Evolutionary conservation across 164 flowering plant species (phyloP).

Genomic region (Vitis rotundifolia): DNA sequence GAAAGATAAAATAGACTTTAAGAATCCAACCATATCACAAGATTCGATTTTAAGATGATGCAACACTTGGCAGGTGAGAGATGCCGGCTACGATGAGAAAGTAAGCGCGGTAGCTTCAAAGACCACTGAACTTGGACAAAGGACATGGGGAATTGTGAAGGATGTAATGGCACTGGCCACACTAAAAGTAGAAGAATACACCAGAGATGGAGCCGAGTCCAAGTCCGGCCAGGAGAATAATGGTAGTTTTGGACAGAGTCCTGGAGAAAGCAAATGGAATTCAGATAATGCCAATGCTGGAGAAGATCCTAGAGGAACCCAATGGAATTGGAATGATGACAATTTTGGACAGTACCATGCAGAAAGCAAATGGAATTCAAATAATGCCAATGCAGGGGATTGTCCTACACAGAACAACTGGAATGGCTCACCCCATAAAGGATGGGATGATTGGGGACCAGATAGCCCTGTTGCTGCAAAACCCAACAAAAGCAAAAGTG

Average conservation of each 20-base stretch:
- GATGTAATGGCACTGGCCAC: slow-evolving; percentile 24
- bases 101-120: slow-evolving; percentile 15
- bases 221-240: not conserved
- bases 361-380: no score
- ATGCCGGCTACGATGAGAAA: slow-evolving; percentile 22
- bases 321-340: no score
- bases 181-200: slow-evolving; percentile 18
- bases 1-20: no score
- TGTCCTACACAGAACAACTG: not conserved
- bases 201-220: slow-evolving; percentile 12
- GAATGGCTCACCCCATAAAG: slow-evolving; percentile 5
- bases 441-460: slow-evolving; percentile 26
- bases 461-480: slow-evolving; percentile 5
- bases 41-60: no score
- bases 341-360: no score
- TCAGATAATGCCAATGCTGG: not conserved
- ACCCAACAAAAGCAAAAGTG: slow-evolving; percentile 2
- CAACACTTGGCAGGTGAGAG: slow-evolving; percentile 11
- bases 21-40: no score
- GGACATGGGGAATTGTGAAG: slow-evolving; percentile 22
- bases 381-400: no score
- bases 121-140: slow-evolving; percentile 24
- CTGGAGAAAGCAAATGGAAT: no score
- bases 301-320: not conserved
- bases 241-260: no score